Percentiles rank a stretch among this genome's conserved stretches.
Conservation (phyloP, 164 flowering plant species). For the Stephania japonica region DNA sequence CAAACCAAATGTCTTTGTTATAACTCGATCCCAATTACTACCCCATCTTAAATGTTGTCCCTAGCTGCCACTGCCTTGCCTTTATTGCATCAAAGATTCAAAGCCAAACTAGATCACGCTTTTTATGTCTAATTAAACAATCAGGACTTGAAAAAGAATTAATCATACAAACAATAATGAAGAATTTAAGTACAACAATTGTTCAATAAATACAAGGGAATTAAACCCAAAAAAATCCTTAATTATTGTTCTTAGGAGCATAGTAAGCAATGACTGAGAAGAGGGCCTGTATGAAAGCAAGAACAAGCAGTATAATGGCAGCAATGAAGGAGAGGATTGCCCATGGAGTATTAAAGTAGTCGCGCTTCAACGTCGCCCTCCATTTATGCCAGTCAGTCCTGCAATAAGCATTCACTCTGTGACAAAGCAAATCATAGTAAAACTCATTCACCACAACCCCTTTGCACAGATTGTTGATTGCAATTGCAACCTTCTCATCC, state of each 20-base stretch:
- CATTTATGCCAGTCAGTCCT: neutral
- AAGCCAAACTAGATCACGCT: too few relatives aligned
- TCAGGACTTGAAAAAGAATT: too few relatives aligned
- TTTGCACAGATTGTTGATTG: conserved; percentile 1
- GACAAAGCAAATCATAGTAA: conserved; percentile 11
- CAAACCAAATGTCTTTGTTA: too few relatives aligned
- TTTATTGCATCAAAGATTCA: too few relatives aligned
- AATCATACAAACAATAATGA: too few relatives aligned
- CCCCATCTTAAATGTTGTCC: too few relatives aligned
- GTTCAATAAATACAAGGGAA: too few relatives aligned
- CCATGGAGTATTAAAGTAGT: conserved; percentile 1
- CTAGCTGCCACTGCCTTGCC: too few relatives aligned
- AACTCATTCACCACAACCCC: conserved; percentile 3
- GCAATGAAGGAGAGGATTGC: neutral
- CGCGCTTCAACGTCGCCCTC: conserved; percentile 10
- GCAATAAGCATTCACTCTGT: conserved; percentile 16
- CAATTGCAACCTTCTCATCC: neutral
- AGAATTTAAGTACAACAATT: too few relatives aligned
- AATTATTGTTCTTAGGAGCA: neutral
- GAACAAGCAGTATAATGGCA: conserved; percentile 16
- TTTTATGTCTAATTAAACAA: too few relatives aligned
- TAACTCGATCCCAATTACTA: too few relatives aligned
- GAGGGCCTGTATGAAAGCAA: conserved; percentile 12
- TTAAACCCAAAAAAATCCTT: neutral
- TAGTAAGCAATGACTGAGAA: conserved; percentile 7